Percentiles rank a stretch among this genome's conserved stretches.
These are phyloP conservation scores for Stachybotrys echinatus DNA, from an alignment of 2,329 filamentous ascomycete species.

Conservation along the genomic window DNA sequence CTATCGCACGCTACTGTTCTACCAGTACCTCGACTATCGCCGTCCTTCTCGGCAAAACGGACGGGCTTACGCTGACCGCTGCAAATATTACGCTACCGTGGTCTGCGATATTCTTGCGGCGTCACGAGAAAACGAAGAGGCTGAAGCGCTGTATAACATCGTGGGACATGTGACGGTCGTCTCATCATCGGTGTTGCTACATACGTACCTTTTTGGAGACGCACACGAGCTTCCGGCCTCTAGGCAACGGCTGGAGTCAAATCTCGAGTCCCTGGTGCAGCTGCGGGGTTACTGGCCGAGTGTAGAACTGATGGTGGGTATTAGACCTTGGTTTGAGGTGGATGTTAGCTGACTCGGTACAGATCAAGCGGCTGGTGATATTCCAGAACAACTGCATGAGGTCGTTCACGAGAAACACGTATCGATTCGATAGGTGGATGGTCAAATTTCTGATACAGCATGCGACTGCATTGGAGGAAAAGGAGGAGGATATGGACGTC, in stretches of 20 bases:
- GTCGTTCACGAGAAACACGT: constrained; percentile 18
- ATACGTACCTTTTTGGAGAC: constrained; percentile 26
- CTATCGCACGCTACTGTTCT: constrained; percentile 25
- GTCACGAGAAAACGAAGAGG: constrained; percentile 15
- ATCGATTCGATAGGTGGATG: constrained; percentile 42
- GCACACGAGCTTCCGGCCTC: constrained; percentile 19
- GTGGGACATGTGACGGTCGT: constrained; percentile 28
- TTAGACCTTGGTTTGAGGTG: neutral
- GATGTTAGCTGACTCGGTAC: neutral
- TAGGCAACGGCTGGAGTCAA: constrained; percentile 19
- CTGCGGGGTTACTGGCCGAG: constrained; percentile 26
- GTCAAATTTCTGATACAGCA: constrained; percentile 35
- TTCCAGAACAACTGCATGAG: constrained; percentile 25
- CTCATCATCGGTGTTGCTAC: constrained; percentile 26
- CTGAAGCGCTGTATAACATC: constrained; percentile 25
- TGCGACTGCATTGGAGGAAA: constrained; percentile 21
- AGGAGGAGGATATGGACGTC: constrained; percentile 19
- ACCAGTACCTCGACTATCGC: constrained; percentile 25
- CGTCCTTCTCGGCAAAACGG: constrained; percentile 17
- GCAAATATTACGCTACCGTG: constrained; percentile 21
- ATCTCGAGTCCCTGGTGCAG: constrained; percentile 23
- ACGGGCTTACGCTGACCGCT: constrained; percentile 20
- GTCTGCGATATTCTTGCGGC: constrained; percentile 22
- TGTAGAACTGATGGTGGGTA: constrained; percentile 24
- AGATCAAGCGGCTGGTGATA: constrained; percentile 26